Conservation (phyloP, 192 early-diverging fungal species). For the Backusella luteola region DNA sequence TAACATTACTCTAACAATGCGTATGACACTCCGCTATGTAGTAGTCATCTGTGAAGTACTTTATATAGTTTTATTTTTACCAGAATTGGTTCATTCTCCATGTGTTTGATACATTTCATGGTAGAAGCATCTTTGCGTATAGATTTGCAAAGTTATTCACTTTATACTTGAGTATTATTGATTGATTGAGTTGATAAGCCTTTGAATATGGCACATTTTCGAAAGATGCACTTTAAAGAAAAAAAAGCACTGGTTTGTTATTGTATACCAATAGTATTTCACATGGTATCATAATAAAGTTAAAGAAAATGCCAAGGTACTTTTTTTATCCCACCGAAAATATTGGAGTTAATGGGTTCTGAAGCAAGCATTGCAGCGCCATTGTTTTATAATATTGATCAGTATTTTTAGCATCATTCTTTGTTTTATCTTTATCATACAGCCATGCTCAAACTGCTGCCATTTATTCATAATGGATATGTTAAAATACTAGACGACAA, state of each 20-base stretch:
- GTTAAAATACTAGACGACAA: no score
- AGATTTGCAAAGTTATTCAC: background rate
- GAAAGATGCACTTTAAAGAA: no score
- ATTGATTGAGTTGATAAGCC: background rate
- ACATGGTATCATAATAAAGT: background rate
- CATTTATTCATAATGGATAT: no score
- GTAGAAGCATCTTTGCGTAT: background rate
- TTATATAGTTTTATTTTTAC: background rate
- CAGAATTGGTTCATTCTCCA: background rate
- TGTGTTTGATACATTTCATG: background rate
- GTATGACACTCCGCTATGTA: background rate
- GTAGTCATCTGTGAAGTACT: background rate
- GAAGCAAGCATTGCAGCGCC: background rate
- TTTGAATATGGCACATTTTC: background rate
- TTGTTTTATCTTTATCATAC: background rate
- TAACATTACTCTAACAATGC: background rate
- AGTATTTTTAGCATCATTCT: background rate
- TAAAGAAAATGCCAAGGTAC: background rate
- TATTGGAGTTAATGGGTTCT: background rate
- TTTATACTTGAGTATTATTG: background rate
- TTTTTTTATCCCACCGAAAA: background rate
- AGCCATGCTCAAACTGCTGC: no score
- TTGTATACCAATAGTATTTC: background rate
- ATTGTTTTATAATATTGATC: background rate
- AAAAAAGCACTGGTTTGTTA: no score